Conservation (phyloP, 176 grass and related monocot species). For the Aegilops longissima region DNA sequence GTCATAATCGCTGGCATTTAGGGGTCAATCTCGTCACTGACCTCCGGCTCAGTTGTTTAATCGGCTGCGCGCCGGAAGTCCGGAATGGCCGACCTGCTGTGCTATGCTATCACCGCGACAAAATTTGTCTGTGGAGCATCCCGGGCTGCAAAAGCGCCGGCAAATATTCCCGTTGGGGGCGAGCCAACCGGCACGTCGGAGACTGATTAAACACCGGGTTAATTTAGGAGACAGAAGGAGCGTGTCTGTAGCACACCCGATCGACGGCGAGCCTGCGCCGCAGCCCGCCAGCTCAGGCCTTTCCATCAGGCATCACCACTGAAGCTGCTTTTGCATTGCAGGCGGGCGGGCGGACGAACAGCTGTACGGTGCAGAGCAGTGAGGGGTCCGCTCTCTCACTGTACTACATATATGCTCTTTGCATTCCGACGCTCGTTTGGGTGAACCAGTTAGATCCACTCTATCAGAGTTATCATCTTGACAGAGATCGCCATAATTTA, state of each 20-base stretch:
- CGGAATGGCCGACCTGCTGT: background rate
- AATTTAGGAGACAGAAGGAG: background rate
- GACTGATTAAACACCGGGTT: constrained; percentile 21
- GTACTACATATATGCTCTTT: too few species aligned
- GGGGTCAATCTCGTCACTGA: constrained; percentile 34
- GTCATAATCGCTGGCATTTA: constrained; percentile 15
- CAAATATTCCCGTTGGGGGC: constrained; percentile 35
- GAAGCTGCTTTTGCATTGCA: background rate
- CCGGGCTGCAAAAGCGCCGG: background rate
- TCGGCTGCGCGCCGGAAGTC: background rate
- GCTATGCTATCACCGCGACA: background rate
- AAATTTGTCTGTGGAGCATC: background rate
- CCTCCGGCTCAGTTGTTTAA: background rate
- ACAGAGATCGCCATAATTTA: too few species aligned
- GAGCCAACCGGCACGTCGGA: constrained; percentile 30
- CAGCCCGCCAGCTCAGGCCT: background rate
- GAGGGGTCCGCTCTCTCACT: too few species aligned
- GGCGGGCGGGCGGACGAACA: background rate
- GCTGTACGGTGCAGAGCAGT: background rate
- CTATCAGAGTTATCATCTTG: too few species aligned
- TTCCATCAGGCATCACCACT: background rate
- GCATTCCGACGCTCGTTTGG: too few species aligned
- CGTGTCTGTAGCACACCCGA: constrained; percentile 12
- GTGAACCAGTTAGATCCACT: too few species aligned
- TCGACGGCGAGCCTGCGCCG: background rate